A percentile compares a stretch with the other conserved stretches of the same genome.
phyloP scores from a whole-genome alignment of 2,329 filamentous ascomycete species.

The Epichloe glyceriae region DNA sequence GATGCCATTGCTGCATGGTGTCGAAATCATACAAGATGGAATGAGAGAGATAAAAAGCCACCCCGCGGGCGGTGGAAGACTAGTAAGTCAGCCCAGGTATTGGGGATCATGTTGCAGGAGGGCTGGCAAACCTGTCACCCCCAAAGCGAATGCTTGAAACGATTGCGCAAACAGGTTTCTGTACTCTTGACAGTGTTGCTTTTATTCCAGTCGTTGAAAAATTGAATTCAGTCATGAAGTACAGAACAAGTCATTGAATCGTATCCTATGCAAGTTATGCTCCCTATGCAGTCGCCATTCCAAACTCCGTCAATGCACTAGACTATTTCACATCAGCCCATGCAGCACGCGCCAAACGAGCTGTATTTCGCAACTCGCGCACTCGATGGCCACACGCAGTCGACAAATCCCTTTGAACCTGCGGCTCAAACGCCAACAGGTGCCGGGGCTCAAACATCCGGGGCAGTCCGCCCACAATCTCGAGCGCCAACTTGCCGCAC shows the following conservation, averaged over 20 bases:
- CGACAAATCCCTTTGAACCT: conserved; percentile 33
- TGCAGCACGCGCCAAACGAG: conserved; percentile 33
- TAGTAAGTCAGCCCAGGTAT: not conserved
- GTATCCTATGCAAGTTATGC: not conserved
- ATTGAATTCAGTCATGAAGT: not conserved
- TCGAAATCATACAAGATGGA: not conserved
- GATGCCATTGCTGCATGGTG: not conserved
- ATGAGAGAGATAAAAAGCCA: not conserved
- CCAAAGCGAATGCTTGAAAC: not conserved
- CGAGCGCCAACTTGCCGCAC: conserved; percentile 34
- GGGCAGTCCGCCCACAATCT: conserved; percentile 35
- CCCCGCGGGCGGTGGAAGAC: not conserved
- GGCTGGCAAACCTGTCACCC: not conserved
- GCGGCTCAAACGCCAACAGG: conserved; percentile 30
- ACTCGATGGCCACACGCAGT: conserved; percentile 40
- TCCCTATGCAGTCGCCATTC: not conserved
- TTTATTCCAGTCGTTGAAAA: too few relatives aligned
- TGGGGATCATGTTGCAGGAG: not conserved
- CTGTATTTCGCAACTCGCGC: conserved; percentile 37
- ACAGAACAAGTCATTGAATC: not conserved
- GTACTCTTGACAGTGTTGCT: not conserved
- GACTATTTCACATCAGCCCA: conserved; percentile 30
- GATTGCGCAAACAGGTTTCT: not conserved
- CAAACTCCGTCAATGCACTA: conserved; percentile 3
- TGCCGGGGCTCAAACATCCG: conserved; percentile 33